Percentiles rank a stretch among this genome's conserved stretches.
phyloP scores from a whole-genome alignment of 1,284 basidiomycete species.

The Melampsora larici-populina region DNA sequence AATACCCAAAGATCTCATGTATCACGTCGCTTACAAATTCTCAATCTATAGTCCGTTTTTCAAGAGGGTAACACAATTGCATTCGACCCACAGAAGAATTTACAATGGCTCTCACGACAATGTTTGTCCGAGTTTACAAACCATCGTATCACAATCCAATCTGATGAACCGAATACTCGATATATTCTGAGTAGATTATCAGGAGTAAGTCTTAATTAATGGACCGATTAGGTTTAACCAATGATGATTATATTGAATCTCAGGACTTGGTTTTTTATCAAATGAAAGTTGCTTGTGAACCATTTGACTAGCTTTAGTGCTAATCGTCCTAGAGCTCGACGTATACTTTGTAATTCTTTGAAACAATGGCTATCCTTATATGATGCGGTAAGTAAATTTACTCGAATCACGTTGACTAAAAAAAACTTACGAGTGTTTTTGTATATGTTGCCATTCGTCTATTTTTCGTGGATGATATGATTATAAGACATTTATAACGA shows the following conservation, averaged over 20 bases:
- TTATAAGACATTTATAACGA: slow-evolving; percentile 17
- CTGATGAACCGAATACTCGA: neutral
- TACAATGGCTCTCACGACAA: slow-evolving; percentile 22
- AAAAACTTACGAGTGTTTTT: neutral
- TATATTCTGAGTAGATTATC: slow-evolving; percentile 19
- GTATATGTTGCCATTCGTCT: neutral
- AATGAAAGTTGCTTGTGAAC: slow-evolving; percentile 26
- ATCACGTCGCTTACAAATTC: neutral
- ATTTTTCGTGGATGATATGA: neutral
- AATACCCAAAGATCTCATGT: too few relatives aligned
- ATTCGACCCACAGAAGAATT: slow-evolving; percentile 5
- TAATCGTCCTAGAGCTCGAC: slow-evolving; percentile 28
- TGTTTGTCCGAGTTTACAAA: slow-evolving; percentile 24
- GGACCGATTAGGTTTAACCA: neutral
- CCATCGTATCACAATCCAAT: neutral
- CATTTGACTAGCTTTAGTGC: slow-evolving; percentile 32
- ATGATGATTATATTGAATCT: too few relatives aligned
- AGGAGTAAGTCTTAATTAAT: slow-evolving; percentile 16
- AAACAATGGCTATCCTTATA: slow-evolving; percentile 35
- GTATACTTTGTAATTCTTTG: slow-evolving; percentile 33
- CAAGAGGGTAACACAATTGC: slow-evolving; percentile 27
- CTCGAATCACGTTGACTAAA: neutral
- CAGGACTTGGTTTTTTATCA: too few relatives aligned
- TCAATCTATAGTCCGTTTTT: slow-evolving; percentile 25
- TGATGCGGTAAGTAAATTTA: slow-evolving; percentile 3